These are phyloP conservation scores for Biscogniauxia mediterranea DNA, from an alignment of 2,329 filamentous ascomycete genomes.

Conservation along the genomic window DNA sequence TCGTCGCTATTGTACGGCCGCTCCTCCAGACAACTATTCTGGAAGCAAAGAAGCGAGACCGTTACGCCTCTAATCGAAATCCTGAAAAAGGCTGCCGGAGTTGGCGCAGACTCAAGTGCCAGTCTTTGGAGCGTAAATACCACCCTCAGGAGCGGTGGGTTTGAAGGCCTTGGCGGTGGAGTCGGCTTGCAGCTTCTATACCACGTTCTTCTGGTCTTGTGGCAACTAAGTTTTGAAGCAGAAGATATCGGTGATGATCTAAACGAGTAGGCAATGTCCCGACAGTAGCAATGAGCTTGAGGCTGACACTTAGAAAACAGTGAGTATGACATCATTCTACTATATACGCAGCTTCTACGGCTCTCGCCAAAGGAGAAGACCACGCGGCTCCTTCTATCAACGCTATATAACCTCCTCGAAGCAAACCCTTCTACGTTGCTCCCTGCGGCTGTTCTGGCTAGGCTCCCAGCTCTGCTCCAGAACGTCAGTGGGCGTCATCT, in stretches of 20 bases:
- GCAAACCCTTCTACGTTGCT: conserved; percentile 70
- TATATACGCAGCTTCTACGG: conserved; percentile 89
- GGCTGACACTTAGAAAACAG: conserved; percentile 49
- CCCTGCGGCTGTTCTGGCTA: conserved; percentile 81
- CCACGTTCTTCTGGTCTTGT: conserved; percentile 87
- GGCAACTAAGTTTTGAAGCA: conserved; percentile 96
- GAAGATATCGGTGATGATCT: conserved; percentile 70
- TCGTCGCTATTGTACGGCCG: conserved; percentile 77
- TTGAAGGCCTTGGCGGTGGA: conserved; percentile 70
- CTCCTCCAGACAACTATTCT: conserved; percentile 78
- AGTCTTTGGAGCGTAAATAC: conserved; percentile 60
- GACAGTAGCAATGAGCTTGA: not conserved
- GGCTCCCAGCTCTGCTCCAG: conserved; percentile 67
- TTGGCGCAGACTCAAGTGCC: conserved; percentile 60
- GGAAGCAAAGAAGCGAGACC: conserved; percentile 86
- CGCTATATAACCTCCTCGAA: conserved; percentile 79
- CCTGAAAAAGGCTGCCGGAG: conserved; percentile 73
- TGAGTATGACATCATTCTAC: conserved; percentile 86
- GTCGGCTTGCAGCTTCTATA: conserved; percentile 92
- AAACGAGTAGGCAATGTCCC: conserved; percentile 66
- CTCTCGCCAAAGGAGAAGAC: conserved; percentile 98
- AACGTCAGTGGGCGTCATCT: conserved; percentile 62
- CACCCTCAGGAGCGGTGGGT: conserved; percentile 56
- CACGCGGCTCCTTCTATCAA: conserved; percentile 84
- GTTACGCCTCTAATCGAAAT: conserved; percentile 79